A percentile compares a stretch with the other conserved stretches of the same genome.
These are phyloP conservation scores for Xylaria sp. DNA, from an alignment of 2,329 filamentous ascomycete genomes.

Conservation along the genomic window DNA sequence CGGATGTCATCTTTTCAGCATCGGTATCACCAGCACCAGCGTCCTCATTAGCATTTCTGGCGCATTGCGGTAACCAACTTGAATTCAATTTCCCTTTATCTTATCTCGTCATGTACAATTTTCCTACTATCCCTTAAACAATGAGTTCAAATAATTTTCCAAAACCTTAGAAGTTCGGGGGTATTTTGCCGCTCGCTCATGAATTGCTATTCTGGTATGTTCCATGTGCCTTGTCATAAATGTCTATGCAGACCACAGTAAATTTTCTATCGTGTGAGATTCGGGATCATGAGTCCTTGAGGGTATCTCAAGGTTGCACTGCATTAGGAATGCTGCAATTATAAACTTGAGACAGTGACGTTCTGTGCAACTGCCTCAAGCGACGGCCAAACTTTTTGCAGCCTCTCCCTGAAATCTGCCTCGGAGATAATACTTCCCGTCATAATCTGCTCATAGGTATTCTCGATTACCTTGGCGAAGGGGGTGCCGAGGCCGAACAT, in stretches of 20 bases:
- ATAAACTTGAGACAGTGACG: slow-evolving; percentile 37
- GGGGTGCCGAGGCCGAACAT: slow-evolving; percentile 44
- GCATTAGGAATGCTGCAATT: not conserved
- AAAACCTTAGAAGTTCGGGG: not conserved
- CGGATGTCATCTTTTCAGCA: slow-evolving; percentile 12
- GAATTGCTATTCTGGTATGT: not conserved
- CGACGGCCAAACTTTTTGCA: slow-evolving; percentile 38
- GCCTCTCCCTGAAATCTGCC: slow-evolving; percentile 40
- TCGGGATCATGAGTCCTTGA: not conserved
- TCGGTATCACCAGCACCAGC: slow-evolving; percentile 17
- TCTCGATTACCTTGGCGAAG: slow-evolving; percentile 42
- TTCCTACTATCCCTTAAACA: not conserved
- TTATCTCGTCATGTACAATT: slow-evolving; percentile 7
- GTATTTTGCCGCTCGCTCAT: not conserved
- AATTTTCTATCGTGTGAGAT: not conserved
- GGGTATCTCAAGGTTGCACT: not conserved
- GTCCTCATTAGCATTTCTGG: slow-evolving; percentile 21
- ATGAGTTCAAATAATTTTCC: not conserved
- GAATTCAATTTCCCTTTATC: not conserved
- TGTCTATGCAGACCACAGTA: not conserved
- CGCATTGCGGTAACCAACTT: not conserved
- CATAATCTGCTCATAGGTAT: slow-evolving; percentile 45
- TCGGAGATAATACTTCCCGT: slow-evolving; percentile 38
- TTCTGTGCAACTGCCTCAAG: slow-evolving; percentile 40
- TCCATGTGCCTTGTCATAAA: not conserved